Evolutionary conservation across 106 monocot genomes (phyloP).

Genomic region (Acorus calamus): DNA sequence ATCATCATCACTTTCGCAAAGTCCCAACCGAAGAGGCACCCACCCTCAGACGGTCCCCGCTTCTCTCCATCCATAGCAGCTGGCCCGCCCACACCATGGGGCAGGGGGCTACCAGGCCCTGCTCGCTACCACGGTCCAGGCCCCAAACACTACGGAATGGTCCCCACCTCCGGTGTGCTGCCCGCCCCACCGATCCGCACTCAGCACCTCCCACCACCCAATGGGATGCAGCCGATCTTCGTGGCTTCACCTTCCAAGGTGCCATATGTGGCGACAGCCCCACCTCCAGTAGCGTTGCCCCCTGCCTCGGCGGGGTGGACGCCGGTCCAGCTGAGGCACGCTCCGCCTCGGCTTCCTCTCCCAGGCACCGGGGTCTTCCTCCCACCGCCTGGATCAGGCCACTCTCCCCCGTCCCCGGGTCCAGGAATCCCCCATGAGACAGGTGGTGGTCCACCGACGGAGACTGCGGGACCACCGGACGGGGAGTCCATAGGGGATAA

Average conservation of each 20-base stretch:
- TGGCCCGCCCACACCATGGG: constrained; percentile 20
- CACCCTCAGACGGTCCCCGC: constrained; percentile 3
- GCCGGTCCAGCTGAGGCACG: constrained; percentile 24
- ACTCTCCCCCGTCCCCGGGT: constrained; percentile 9
- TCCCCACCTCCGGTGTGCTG: constrained; percentile 32
- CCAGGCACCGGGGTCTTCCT: constrained; percentile 74
- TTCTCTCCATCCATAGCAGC: constrained; percentile 5
- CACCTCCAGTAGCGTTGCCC: constrained; percentile 13
- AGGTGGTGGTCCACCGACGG: neutral
- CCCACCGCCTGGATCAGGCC: constrained; percentile 36
- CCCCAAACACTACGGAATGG: constrained; percentile 35
- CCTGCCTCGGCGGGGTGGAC: constrained; percentile 22
- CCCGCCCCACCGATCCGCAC: constrained; percentile 12
- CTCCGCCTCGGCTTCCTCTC: constrained; percentile 24
- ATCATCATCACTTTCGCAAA: constrained; percentile 64
- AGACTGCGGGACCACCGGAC: neutral
- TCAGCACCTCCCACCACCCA: constrained; percentile 24
- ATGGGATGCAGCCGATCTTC: constrained; percentile 48
- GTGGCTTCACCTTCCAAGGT: constrained; percentile 24
- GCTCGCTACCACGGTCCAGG: constrained; percentile 14
- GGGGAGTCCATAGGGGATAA: constrained; percentile 7
- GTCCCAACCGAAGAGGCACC: constrained; percentile 25
- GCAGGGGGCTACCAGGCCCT: constrained; percentile 8
- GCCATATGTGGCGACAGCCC: constrained; percentile 17
- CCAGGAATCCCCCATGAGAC: neutral